Evolutionary conservation across 2,329 filamentous ascomycete species (phyloP).

Genomic region (Emergomyces pasteurianus): DNA sequence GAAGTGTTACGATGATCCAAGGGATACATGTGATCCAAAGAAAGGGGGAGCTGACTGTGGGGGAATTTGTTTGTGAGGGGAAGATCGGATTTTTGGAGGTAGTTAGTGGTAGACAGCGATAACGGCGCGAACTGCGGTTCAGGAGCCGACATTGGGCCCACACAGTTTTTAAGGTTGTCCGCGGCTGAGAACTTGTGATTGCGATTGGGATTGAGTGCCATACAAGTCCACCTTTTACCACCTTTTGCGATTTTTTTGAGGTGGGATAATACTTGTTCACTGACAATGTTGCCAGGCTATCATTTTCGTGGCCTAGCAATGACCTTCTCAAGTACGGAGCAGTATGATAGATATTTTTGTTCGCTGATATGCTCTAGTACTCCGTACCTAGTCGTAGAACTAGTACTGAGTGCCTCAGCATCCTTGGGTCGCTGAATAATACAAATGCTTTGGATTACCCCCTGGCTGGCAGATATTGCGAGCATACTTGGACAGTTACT

Average conservation of each 20-base stretch:
- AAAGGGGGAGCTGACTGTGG: conserved; percentile 2
- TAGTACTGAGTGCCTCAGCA: not conserved
- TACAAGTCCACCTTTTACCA: not conserved
- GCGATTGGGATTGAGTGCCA: too few relatives aligned
- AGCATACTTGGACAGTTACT: too few relatives aligned
- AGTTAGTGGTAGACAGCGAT: not conserved
- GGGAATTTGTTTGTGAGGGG: not conserved
- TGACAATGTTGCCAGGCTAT: too few relatives aligned
- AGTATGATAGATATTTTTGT: too few relatives aligned
- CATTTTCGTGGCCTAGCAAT: not conserved
- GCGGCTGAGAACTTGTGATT: too few relatives aligned
- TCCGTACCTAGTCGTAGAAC: too few relatives aligned
- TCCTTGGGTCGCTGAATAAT: not conserved
- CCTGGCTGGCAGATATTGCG: not conserved
- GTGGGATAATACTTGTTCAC: not conserved
- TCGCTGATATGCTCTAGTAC: too few relatives aligned
- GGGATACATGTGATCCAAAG: not conserved
- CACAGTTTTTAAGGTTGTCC: not conserved
- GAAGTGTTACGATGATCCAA: conserved; percentile 1
- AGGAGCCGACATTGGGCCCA: too few relatives aligned
- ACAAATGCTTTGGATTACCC: not conserved
- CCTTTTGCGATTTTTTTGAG: too few relatives aligned
- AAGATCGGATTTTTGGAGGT: not conserved
- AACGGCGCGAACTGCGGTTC: too few relatives aligned
- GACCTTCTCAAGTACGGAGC: too few relatives aligned